phyloP scores from a whole-genome alignment of 2,329 filamentous ascomycete species.

The Verruconis gallopava region DNA sequence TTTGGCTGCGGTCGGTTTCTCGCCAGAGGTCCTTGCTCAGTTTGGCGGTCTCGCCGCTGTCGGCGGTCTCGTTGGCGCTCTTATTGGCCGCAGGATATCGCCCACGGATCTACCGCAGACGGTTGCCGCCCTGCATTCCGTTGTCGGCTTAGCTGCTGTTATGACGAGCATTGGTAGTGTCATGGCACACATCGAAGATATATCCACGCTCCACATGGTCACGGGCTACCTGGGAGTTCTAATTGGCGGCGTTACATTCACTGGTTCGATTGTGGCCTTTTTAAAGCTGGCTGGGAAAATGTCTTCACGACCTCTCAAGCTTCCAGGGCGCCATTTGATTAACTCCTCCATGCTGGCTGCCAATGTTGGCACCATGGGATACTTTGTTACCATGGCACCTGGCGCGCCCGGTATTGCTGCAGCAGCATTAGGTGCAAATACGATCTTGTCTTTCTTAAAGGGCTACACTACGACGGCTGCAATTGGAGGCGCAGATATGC shows the following conservation, averaged over 20 bases:
- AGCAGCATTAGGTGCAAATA: conserved; percentile 62
- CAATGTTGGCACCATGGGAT: conserved; percentile 72
- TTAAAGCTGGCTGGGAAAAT: conserved; percentile 74
- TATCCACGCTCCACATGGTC: conserved; percentile 69
- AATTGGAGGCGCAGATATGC: conserved; percentile 91
- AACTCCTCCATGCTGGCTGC: conserved; percentile 62
- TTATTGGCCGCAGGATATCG: conserved; percentile 77
- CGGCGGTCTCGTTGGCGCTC: conserved; percentile 54
- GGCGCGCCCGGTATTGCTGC: conserved; percentile 69
- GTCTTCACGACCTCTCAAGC: conserved; percentile 59
- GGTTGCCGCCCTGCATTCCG: conserved; percentile 77
- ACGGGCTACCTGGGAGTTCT: conserved; percentile 77
- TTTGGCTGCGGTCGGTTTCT: conserved; percentile 67
- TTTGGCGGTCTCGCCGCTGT: conserved; percentile 63
- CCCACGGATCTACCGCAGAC: conserved; percentile 82
- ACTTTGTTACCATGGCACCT: conserved; percentile 70
- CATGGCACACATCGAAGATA: conserved; percentile 55
- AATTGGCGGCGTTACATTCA: conserved; percentile 80
- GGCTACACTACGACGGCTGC: conserved; percentile 79
- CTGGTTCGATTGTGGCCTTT: conserved; percentile 80
- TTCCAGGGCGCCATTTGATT: conserved; percentile 63
- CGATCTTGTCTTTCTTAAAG: conserved; percentile 67
- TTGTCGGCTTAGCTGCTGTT: conserved; percentile 79
- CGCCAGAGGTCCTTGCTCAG: conserved; percentile 64
- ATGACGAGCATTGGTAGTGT: conserved; percentile 81